A percentile compares a stretch with the other conserved stretches of the same genome.
Evolutionary conservation across 805 yeast species (phyloP).

Genomic region (Kodamaea neixiangensis): DNA sequence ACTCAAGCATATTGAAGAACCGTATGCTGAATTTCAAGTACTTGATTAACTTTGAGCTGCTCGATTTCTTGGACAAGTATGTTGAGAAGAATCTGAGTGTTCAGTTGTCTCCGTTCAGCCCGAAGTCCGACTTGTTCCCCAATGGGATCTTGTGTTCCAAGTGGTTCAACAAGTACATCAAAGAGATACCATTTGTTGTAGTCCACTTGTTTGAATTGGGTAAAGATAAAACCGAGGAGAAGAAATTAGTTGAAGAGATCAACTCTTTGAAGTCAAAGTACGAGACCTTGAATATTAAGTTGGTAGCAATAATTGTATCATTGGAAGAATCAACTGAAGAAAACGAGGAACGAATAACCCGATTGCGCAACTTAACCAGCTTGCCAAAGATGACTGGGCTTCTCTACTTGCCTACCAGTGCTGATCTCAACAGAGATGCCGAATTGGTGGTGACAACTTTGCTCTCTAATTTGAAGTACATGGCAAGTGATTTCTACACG

Average conservation of each 20-base stretch:
- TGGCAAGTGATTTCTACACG: constrained; percentile 36
- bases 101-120: constrained; percentile 37
- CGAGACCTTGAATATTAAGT: constrained; percentile 16
- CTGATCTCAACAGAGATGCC: constrained; percentile 25
- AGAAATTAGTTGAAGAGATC: constrained; percentile 18
- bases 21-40: constrained; percentile 36
- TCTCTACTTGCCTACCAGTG: constrained; percentile 22
- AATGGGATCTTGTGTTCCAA: constrained; percentile 28
- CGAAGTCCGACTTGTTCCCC: constrained; percentile 29
- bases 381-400: constrained; percentile 34
- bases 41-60: constrained; percentile 19
- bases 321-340: constrained; percentile 17
- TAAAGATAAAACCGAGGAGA: constrained; percentile 12
- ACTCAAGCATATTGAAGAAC: constrained; percentile 37
- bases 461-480: constrained; percentile 28
- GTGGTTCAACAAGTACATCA: constrained; percentile 40
- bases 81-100: constrained; percentile 7
- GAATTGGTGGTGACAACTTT: constrained; percentile 34
- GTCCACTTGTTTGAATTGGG: constrained; percentile 23
- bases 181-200: constrained; percentile 34
- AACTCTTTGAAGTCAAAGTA: constrained; percentile 16
- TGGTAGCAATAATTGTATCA: constrained; percentile 27
- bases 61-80: constrained; percentile 8
- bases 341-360: constrained; percentile 23
- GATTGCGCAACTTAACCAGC: constrained; percentile 29